These are phyloP conservation scores for Pholiota adiposa DNA, from an alignment of 1,284 basidiomycete species.

Conservation along the genomic window DNA sequence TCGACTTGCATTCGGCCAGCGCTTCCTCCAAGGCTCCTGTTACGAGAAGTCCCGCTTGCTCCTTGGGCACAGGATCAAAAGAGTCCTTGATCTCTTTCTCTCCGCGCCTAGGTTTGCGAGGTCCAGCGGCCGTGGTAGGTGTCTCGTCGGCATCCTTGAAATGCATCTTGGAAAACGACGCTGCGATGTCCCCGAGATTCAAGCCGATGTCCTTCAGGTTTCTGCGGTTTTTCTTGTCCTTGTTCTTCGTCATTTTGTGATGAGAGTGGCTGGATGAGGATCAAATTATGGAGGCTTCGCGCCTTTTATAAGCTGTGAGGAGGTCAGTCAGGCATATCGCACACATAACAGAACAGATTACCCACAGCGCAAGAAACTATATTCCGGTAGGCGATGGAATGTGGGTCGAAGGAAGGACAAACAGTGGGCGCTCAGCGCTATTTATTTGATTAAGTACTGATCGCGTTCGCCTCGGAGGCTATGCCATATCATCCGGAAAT, in stretches of 20 bases:
- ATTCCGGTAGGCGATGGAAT: not conserved
- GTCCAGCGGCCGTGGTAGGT: not conserved
- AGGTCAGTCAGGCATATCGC: not conserved
- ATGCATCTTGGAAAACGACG: not conserved
- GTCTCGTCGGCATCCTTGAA: not conserved
- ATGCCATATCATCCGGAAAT: not conserved
- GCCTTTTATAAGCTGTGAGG: not conserved
- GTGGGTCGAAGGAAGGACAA: not conserved
- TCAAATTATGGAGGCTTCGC: not conserved
- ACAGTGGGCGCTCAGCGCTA: not conserved
- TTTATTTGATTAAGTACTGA: not conserved
- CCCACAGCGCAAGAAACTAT: not conserved
- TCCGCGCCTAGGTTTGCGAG: not conserved
- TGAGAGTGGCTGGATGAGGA: not conserved
- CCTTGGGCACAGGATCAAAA: slow-evolving; percentile 5
- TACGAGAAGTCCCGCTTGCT: slow-evolving; percentile 33
- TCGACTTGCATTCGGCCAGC: slow-evolving; percentile 39
- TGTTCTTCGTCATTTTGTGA: not conserved
- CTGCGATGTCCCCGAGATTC: not conserved
- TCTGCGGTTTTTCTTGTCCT: not conserved
- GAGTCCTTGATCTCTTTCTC: slow-evolving; percentile 2
- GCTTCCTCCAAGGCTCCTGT: slow-evolving; percentile 46
- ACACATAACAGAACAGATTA: not conserved
- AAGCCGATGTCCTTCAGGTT: not conserved
- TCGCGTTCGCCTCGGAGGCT: not conserved